Conservation (phyloP, 805 yeast genomes). For the Cyberlindnera meyerae region DNA sequence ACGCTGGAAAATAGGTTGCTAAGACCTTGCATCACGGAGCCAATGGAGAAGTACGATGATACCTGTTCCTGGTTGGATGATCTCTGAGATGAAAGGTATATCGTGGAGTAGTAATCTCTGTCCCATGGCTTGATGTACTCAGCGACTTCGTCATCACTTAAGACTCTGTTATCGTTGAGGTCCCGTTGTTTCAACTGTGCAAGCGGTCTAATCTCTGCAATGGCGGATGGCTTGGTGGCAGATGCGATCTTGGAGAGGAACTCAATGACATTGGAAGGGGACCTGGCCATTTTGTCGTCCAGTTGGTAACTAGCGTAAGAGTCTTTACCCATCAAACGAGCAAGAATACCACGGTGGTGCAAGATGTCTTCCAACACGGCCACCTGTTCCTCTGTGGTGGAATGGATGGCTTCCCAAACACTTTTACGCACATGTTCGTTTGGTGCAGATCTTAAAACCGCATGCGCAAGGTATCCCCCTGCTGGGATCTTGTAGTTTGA, state of each 20-base stretch:
- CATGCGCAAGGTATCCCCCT: slow-evolving; percentile 59
- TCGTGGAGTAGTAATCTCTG: slow-evolving; percentile 58
- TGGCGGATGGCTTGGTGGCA: slow-evolving; percentile 48
- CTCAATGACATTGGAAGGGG: slow-evolving; percentile 66
- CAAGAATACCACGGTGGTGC: slow-evolving; percentile 61
- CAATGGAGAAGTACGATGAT: slow-evolving; percentile 74
- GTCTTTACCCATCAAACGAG: slow-evolving; percentile 63
- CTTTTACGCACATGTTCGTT: slow-evolving; percentile 53
- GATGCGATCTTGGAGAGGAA: slow-evolving; percentile 59
- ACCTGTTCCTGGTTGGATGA: slow-evolving; percentile 42
- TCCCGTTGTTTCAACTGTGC: slow-evolving; percentile 34
- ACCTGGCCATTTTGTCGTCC: slow-evolving; percentile 84
- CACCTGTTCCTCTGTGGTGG: slow-evolving; percentile 60
- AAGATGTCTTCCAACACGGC: slow-evolving; percentile 53
- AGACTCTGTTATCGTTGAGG: slow-evolving; percentile 17
- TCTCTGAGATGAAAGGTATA: slow-evolving; percentile 28
- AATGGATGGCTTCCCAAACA: slow-evolving; percentile 73
- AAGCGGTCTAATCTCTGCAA: slow-evolving; percentile 50
- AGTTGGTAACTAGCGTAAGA: slow-evolving; percentile 78
- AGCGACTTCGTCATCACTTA: slow-evolving; percentile 37
- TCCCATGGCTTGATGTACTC: slow-evolving; percentile 81
- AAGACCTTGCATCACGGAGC: slow-evolving; percentile 80
- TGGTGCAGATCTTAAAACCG: slow-evolving; percentile 55
- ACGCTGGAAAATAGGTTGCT: slow-evolving; percentile 63
- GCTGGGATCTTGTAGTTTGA: slow-evolving; percentile 48